Percentiles rank a stretch among this genome's conserved stretches.
Conservation (phyloP, 2,329 filamentous ascomycete species). For the Beauveria brongniartii region DNA sequence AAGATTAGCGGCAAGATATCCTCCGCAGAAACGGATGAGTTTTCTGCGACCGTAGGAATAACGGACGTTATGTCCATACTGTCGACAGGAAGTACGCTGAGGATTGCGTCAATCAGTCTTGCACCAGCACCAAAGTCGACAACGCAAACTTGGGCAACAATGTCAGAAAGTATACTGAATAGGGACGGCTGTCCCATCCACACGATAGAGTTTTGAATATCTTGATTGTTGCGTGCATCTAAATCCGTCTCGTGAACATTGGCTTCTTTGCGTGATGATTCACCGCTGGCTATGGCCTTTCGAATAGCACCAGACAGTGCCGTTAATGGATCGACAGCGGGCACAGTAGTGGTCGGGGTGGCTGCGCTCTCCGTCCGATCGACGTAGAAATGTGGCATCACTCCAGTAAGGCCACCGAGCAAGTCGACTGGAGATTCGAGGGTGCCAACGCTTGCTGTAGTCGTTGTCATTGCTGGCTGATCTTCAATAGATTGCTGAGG, state of each 20-base stretch:
- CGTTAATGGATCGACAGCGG: neutral
- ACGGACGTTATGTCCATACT: conserved; percentile 12
- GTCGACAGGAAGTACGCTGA: conserved; percentile 16
- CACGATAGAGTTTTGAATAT: neutral
- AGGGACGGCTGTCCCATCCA: conserved; percentile 11
- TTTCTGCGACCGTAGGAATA: conserved; percentile 14
- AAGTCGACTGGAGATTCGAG: neutral
- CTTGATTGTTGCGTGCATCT: neutral
- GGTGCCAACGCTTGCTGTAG: neutral
- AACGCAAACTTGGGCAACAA: conserved; percentile 15
- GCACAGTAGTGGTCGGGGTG: neutral
- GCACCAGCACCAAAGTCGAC: conserved; percentile 15
- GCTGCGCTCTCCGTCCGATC: neutral
- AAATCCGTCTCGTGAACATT: neutral
- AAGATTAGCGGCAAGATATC: conserved; percentile 17
- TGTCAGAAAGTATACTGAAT: conserved; percentile 13
- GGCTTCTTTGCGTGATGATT: neutral
- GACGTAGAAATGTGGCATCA: neutral
- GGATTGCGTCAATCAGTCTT: conserved; percentile 17
- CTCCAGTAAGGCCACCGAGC: conserved; percentile 4
- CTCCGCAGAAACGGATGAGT: conserved; percentile 11
- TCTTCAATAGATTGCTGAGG: neutral
- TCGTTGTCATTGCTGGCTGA: neutral
- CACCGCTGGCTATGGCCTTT: neutral
- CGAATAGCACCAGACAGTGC: conserved; percentile 2